These are phyloP conservation scores for Xylaria palmicola DNA, from an alignment of 495 filamentous ascomycete species.

Conservation along the genomic window DNA sequence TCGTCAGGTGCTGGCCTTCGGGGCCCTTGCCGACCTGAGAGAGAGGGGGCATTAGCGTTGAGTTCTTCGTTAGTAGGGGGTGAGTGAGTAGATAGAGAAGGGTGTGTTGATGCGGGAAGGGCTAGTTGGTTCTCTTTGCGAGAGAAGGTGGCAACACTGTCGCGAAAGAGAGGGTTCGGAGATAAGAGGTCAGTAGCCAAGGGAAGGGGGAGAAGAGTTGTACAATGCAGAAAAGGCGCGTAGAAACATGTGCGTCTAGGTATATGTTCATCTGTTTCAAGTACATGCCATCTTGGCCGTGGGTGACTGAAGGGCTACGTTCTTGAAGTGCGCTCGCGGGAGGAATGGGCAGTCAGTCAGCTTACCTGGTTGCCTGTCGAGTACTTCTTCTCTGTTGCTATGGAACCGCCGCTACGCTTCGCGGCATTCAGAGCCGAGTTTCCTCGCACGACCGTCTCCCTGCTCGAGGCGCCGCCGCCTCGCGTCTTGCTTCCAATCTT, in stretches of 20 bases:
- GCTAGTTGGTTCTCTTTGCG: too few species aligned
- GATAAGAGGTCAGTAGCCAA: neutral
- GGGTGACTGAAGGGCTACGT: neutral
- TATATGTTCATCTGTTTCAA: neutral
- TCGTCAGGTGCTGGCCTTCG: slow-evolving; percentile 95
- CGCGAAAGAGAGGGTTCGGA: neutral
- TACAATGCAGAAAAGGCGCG: neutral
- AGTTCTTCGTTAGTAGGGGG: neutral
- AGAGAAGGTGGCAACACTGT: too few species aligned
- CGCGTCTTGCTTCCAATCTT: slow-evolving; percentile 87
- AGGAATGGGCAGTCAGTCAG: slow-evolving; percentile 21
- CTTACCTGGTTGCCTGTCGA: slow-evolving; percentile 73
- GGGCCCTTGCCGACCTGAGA: slow-evolving; percentile 29
- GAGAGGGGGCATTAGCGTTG: neutral
- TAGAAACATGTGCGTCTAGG: neutral
- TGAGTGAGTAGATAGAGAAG: neutral
- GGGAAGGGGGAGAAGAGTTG: neutral
- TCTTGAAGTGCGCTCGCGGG: neutral
- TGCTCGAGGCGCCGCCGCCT: slow-evolving; percentile 58
- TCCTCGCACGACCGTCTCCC: slow-evolving; percentile 85
- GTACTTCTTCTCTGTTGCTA: slow-evolving; percentile 94
- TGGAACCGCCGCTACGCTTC: slow-evolving; percentile 69
- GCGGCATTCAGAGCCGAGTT: slow-evolving; percentile 89
- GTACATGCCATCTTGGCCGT: neutral
- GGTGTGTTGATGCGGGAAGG: neutral